Evolutionary conservation across 208 protist species (phyloP).

Genomic region (Wallacemonas sp.): DNA sequence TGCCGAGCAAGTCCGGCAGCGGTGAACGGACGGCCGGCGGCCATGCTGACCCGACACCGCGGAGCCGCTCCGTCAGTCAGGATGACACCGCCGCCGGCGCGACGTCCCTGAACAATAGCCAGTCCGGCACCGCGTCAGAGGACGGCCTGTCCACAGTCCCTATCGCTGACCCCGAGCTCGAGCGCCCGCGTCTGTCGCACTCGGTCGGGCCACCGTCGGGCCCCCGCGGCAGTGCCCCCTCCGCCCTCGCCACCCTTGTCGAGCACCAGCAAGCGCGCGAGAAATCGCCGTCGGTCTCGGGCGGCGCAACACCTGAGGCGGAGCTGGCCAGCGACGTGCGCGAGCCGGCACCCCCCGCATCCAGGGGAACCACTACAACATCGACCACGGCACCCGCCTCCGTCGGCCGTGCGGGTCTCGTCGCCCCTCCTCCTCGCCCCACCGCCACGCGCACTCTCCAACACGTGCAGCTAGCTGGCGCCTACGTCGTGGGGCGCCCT

Average conservation of each 20-base stretch:
- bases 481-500: conserved; percentile 38
- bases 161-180: conserved; percentile 5
- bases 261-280: conserved; percentile 62
- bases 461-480: conserved; percentile 27
- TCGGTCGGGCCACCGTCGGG: neutral
- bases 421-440: neutral
- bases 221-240: conserved; percentile 20
- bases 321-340: conserved; percentile 4
- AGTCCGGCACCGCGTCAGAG: neutral
- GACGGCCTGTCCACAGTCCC: neutral
- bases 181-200: neutral
- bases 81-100: neutral
- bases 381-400: neutral
- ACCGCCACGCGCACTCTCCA: neutral
- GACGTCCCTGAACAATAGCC: neutral
- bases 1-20: conserved; percentile 1
- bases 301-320: conserved; percentile 3
- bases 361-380: neutral
- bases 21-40: neutral
- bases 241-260: conserved; percentile 47
- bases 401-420: neutral
- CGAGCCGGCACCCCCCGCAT: neutral
- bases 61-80: neutral
- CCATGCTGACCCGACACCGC: neutral
- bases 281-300: conserved; percentile 9